Evolutionary conservation across 768 basidiomycete species (phyloP), one percentile per base, ranked within the genome.

Genomic region (Fibroporia radiculosa): DNA sequence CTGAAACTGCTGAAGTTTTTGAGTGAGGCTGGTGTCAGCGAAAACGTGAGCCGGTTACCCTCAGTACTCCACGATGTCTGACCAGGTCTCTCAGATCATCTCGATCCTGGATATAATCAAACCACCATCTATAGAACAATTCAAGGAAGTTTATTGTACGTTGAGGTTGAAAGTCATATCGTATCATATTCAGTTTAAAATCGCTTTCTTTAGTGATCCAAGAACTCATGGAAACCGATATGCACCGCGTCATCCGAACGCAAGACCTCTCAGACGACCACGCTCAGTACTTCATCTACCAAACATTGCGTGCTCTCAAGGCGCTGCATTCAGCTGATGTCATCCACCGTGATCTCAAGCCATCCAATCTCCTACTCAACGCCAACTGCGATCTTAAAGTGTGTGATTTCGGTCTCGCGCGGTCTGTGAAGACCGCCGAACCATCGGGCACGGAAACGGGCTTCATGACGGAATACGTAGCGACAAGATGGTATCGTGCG

Each of bases 381-480:
- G 91, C 91, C 52, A 97, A 96, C 62, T 96, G 93, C 57, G 93
- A 96, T 61, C 77, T 96, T 54, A 95, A 95, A 62, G 90, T 93
- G 35, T 78, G 86, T 65, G 95, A 98, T 61, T 99, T 98, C 61
- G 96, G 96, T 40, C 74, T 96, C 27, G 92, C 92, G 1, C 77
- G 93, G n/a, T 87, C 84, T 8, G 85, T 89, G 32, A 85, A 77
- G 65, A 89, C 87, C 3, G 86, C 87, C 4, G 85, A 88, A 61
- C 84, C 85, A 0, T 84, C 82, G 12, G 87, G 85, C 19, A 88
- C 84, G 6, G 59, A 61, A 36, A 63, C 66, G 7, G 67, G 67
- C 3, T 93, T 92, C 69, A 92, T 93, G 91, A 95, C 91, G 1
- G 89, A 92, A 80, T 95, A 93, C 58, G 96, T 99, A 39, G 95